Base-by-base conservation (phyloP, 495 filamentous ascomycete species). In the Niebla homalea region DNA sequence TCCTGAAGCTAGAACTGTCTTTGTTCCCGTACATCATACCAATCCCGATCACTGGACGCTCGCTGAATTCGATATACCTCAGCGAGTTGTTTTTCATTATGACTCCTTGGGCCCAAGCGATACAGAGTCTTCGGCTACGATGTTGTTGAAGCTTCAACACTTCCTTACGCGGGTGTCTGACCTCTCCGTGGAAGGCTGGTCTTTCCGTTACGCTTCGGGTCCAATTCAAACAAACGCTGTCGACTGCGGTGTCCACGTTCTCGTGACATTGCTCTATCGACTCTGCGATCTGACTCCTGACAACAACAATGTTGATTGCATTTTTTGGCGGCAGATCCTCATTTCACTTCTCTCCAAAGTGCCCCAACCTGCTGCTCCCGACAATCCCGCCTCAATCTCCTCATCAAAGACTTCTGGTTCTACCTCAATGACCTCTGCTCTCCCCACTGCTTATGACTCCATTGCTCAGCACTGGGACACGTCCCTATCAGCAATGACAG, bases 201-300 rank as follows among this genome's bases (percentile, higher is more conserved):
- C 36, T 26, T 40, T 40, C 5, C 19, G 37, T 4, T 3, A 40
- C 11, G 37, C 19, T 12, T 11, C 11, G 3, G 11, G 37, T 40
- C 11, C 11, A 40, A 40, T 22, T 4, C 46, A 48, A 22, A 14
- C 26, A 4, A 48, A 48, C 46, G 26, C 46, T 22, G 35, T 22
- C n/a, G 26, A 48, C 26, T 48, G 46, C 46, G 46, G 46, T 20
- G 22, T 48, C 26, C 22, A 35, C 46, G 46, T 48, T 15, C 36
- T 48, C 37, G 19, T 40, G 5, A 40, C 19, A 11, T 11, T 40
- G 12, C 3, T 4, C 11, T 40, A 12, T 20, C 11, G 11, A 40
- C 3, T 20, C 5, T 40, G 12, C 37, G 19, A 40, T 40, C 37
- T 20, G 11, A 40, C 5, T 12, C 37, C 11, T 4, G 12, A 16